A percentile compares a stretch with the other conserved stretches of the same genome.
Conservation (phyloP, 2,329 filamentous ascomycete species). For the Neonectria neomacrospora region DNA sequence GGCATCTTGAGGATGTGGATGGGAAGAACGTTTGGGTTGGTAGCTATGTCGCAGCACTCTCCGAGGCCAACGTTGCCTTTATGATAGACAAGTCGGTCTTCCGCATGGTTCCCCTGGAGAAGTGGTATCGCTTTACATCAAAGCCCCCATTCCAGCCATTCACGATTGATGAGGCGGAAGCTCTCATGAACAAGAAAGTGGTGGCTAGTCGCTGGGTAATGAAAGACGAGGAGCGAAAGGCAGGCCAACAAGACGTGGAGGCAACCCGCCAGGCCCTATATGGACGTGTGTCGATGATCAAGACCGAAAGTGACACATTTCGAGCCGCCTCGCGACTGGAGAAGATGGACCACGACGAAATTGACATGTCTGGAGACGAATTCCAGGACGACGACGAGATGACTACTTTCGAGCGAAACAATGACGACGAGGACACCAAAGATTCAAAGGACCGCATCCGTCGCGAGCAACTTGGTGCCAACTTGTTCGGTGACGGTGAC, state of each 20-base stretch:
- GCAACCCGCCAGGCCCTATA: conserved; percentile 65
- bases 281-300: conserved; percentile 68
- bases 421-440: conserved; percentile 84
- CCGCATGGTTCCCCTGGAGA: conserved; percentile 90
- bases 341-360: conserved; percentile 75
- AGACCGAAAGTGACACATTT: conserved; percentile 75
- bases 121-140: conserved; percentile 89
- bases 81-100: conserved; percentile 77
- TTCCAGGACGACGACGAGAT: conserved; percentile 93
- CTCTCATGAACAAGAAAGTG: conserved; percentile 81
- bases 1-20: conserved; percentile 97
- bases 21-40: conserved; percentile 95
- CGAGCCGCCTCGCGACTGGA: conserved; percentile 70
- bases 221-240: conserved; percentile 70
- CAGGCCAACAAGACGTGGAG: conserved; percentile 67
- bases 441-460: conserved; percentile 78
- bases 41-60: conserved; percentile 88
- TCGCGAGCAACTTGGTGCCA: conserved; percentile 85
- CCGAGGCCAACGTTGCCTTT: conserved; percentile 84
- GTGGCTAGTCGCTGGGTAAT: conserved; percentile 85
- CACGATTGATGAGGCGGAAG: conserved; percentile 86
- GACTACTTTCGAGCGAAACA: conserved; percentile 77
- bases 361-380: conserved; percentile 74
- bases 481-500: conserved; percentile 78
- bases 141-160: conserved; percentile 84